These are phyloP conservation scores for Paramecium sexaurelia DNA, from an alignment of 73 alveolate species.

Conservation along the genomic window DNA sequence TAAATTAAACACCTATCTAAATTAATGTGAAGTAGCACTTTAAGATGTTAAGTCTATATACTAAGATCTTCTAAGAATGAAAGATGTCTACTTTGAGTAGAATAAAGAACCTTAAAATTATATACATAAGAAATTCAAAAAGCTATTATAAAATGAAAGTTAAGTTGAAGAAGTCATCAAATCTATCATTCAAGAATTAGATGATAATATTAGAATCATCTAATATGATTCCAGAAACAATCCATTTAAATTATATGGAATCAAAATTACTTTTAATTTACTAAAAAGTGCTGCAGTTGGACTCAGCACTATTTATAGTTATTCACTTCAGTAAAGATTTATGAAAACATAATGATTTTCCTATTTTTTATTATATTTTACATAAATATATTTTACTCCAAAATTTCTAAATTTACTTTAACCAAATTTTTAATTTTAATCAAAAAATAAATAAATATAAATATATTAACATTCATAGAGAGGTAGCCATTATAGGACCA, in stretches of 20 bases:
- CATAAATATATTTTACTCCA: no score
- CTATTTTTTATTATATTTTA: not conserved
- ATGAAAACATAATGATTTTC: conserved; percentile 6
- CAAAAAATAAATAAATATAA: not conserved
- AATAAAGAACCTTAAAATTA: conserved; percentile 34
- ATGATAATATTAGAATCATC: conserved; percentile 33
- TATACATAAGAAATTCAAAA: conserved; percentile 15
- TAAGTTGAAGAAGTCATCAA: conserved; percentile 26
- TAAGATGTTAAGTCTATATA: conserved; percentile 30
- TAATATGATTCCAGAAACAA: conserved; percentile 39
- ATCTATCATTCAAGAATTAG: not conserved
- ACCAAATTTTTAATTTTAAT: no score
- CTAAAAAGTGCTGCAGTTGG: conserved; percentile 59
- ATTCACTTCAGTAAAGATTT: conserved; percentile 23
- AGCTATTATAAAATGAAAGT: not conserved
- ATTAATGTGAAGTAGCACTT: not conserved
- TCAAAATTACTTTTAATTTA: conserved; percentile 21
- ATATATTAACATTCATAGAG: not conserved
- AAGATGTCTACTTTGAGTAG: not conserved
- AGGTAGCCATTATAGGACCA: not conserved
- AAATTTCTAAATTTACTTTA: no score
- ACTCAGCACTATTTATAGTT: conserved; percentile 11
- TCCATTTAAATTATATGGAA: conserved; percentile 52
- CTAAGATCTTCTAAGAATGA: conserved; percentile 30
- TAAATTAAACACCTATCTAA: not conserved